These are phyloP conservation scores for Panaeolus cyanescens DNA, from an alignment of 768 basidiomycete species.

Conservation along the genomic window DNA sequence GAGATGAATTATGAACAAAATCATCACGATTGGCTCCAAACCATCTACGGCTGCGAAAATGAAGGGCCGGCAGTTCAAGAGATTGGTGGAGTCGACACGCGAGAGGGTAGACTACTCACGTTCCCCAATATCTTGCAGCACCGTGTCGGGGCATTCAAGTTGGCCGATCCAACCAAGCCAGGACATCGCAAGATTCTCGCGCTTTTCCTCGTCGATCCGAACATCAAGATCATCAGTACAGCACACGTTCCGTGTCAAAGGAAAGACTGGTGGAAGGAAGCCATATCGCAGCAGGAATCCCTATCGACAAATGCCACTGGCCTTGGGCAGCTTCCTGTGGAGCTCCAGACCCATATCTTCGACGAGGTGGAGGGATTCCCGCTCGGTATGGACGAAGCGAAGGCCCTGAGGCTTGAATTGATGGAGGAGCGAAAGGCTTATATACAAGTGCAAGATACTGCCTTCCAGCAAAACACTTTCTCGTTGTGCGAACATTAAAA, in stretches of 20 bases:
- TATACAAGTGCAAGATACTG: constrained; percentile 9
- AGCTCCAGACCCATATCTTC: constrained; percentile 16
- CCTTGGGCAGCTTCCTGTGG: constrained; percentile 12
- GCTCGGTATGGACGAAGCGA: constrained; percentile 26
- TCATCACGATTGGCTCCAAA: constrained; percentile 27
- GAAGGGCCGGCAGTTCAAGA: constrained; percentile 27
- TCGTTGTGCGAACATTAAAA: background rate
- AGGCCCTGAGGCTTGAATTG: constrained; percentile 25
- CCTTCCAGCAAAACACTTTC: constrained; percentile 7
- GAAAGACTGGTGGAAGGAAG: constrained; percentile 30
- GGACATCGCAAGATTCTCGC: constrained; percentile 45
- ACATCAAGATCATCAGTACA: constrained; percentile 28
- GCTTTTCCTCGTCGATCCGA: constrained; percentile 42
- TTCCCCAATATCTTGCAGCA: constrained; percentile 47
- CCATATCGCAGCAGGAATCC: constrained; percentile 4
- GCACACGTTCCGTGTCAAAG: constrained; percentile 31
- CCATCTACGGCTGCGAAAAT: constrained; percentile 26
- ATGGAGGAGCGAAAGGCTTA: constrained; percentile 33
- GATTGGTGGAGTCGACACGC: constrained; percentile 34
- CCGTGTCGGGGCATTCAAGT: constrained; percentile 35
- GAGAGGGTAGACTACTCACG: constrained; percentile 34
- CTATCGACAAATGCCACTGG: constrained; percentile 7
- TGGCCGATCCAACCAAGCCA: constrained; percentile 36
- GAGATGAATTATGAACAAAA: constrained; percentile 24
- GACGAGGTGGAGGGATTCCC: constrained; percentile 19